Conservation (phyloP, 2,329 filamentous ascomycete genomes). For the Byssoonygena ceratinophila region DNA sequence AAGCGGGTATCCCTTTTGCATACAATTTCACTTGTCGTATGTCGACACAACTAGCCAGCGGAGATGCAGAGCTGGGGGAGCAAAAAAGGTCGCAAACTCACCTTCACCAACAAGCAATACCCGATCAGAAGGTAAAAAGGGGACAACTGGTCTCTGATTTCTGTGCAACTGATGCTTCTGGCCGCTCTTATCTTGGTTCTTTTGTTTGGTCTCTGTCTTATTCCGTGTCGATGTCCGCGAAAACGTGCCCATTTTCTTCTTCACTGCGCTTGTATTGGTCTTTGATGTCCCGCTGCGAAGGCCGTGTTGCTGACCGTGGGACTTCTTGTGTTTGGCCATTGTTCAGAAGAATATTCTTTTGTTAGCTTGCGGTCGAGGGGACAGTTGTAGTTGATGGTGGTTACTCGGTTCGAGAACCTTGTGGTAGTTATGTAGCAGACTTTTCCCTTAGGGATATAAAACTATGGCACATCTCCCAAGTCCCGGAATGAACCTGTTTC, state of each 20-base stretch:
- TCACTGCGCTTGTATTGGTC: not conserved
- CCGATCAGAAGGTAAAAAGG: constrained; percentile 34
- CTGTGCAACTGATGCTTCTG: constrained; percentile 16
- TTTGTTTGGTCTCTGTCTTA: not conserved
- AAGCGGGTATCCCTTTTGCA: not conserved
- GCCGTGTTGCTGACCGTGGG: constrained; percentile 15
- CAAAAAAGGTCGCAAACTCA: constrained; percentile 21
- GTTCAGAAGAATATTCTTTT: not conserved
- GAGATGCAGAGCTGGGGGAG: too few species aligned
- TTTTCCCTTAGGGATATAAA: too few species aligned
- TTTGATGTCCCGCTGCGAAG: not conserved
- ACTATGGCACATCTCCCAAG: too few species aligned
- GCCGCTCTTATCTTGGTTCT: constrained; percentile 1
- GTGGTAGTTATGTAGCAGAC: too few species aligned
- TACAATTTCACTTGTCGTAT: not conserved
- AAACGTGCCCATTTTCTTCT: constrained; percentile 26
- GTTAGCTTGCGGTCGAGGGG: not conserved
- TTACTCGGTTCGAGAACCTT: not conserved
- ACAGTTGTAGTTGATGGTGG: not conserved
- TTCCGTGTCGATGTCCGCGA: constrained; percentile 20
- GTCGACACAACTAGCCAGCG: too few species aligned
- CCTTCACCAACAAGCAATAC: constrained; percentile 39
- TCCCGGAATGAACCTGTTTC: too few species aligned
- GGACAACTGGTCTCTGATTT: constrained; percentile 28
- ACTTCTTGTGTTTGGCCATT: constrained; percentile 23